Percentiles rank a stretch among this genome's conserved stretches.
These are phyloP conservation scores for Morella rubra DNA, from an alignment of 306 rosid species.

Conservation along the genomic window DNA sequence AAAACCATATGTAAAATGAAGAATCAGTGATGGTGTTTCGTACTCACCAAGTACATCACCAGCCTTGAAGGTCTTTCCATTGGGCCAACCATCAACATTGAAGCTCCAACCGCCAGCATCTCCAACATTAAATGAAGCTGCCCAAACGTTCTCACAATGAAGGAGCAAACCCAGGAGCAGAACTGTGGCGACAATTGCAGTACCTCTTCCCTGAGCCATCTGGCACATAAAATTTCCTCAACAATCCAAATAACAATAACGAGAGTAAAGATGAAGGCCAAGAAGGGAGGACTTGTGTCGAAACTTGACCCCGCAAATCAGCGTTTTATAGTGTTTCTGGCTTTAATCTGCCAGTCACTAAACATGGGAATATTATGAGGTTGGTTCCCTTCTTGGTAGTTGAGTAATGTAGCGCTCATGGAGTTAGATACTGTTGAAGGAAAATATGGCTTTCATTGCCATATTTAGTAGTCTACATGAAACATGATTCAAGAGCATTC, in stretches of 20 bases:
- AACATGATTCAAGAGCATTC: no score
- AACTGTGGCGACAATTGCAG: neutral
- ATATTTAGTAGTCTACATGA: no score
- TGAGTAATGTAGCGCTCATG: no score
- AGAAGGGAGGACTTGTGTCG: neutral
- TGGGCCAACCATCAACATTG: neutral
- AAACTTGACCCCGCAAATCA: neutral
- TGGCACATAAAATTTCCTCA: neutral
- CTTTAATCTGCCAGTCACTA: no score
- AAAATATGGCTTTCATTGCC: no score
- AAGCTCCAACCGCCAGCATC: neutral
- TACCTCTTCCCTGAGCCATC: neutral
- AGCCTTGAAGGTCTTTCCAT: neutral
- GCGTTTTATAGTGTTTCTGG: no score
- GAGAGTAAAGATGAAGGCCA: neutral
- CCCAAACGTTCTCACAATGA: neutral
- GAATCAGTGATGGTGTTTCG: neutral
- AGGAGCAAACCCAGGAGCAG: neutral
- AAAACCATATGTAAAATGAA: no score
- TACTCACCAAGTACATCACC: neutral
- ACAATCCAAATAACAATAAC: neutral
- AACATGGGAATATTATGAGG: no score
- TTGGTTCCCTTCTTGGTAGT: no score
- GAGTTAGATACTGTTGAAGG: no score
- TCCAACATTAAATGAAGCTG: neutral